Conservation (phyloP, 2,329 filamentous ascomycete genomes). For the Uncinocarpus reesii region DNA sequence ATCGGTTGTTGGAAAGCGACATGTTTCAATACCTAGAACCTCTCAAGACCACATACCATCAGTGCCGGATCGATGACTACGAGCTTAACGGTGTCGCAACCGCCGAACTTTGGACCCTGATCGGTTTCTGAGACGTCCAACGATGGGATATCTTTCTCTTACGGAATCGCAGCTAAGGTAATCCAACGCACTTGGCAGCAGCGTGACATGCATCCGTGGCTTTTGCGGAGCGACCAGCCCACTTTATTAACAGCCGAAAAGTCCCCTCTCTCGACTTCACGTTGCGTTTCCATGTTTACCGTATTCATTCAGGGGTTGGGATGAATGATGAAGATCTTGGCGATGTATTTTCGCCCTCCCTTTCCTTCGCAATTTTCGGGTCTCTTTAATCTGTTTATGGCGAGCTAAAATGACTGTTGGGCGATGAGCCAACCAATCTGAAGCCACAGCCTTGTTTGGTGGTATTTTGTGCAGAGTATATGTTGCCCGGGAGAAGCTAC, state of each 20-base stretch:
- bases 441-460: no score
- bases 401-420: neutral
- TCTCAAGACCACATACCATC: conserved; percentile 1
- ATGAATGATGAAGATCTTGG: neutral
- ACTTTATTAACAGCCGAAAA: conserved; percentile 2
- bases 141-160: conserved; percentile 4
- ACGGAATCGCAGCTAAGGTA: neutral
- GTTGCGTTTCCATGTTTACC: neutral
- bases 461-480: no score
- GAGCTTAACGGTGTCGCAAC: neutral
- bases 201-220: neutral
- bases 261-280: neutral
- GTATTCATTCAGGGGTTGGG: neutral
- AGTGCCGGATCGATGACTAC: conserved; percentile 3
- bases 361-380: neutral
- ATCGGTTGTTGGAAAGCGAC: conserved; percentile 7
- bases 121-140: neutral
- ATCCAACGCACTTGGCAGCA: neutral
- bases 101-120: neutral
- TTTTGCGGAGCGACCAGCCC: neutral
- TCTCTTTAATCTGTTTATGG: neutral
- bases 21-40: neutral
- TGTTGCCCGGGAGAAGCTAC: no score
- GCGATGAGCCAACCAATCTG: no score
- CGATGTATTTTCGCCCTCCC: neutral